Evolutionary conservation across 169 alveolate genomes (phyloP).

Genomic region (Plasmodium vinckei): DNA sequence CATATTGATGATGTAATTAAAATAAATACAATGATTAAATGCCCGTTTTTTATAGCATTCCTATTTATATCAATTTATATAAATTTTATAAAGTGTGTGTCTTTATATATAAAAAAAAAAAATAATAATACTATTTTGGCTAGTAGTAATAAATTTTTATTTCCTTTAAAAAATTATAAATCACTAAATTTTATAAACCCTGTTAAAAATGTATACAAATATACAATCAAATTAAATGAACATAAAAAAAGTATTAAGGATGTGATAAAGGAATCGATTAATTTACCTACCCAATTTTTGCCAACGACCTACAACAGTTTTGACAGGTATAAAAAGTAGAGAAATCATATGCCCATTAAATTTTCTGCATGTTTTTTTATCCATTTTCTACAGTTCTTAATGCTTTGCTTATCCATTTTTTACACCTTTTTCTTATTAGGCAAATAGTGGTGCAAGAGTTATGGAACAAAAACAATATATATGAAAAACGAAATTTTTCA

Average conservation of each 20-base stretch:
- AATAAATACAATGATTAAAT: too few species aligned
- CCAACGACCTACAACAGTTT: slow-evolving; percentile 64
- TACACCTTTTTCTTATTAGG: slow-evolving; percentile 6
- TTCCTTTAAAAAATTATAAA: neutral
- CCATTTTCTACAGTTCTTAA: too few species aligned
- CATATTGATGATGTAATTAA: too few species aligned
- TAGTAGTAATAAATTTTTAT: neutral
- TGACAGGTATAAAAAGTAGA: slow-evolving; percentile 15
- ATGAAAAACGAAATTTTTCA: slow-evolving; percentile 36
- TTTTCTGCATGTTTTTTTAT: too few species aligned
- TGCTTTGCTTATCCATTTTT: too few species aligned
- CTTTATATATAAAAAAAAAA: neutral
- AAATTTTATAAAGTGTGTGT: neutral
- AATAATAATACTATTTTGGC: too few species aligned
- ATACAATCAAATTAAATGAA: neutral
- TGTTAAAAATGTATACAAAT: neutral
- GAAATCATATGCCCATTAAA: neutral
- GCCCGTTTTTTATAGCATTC: neutral
- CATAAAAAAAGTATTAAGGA: slow-evolving; percentile 45
- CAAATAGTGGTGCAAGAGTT: slow-evolving; percentile 36
- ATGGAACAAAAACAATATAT: slow-evolving; percentile 32
- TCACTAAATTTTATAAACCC: slow-evolving; percentile 2
- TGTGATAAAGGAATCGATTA: slow-evolving; percentile 47
- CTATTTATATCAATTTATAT: neutral
- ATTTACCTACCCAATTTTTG: slow-evolving; percentile 25